A percentile compares a stretch with the other conserved stretches of the same genome.
Conservation (phyloP, 768 basidiomycete genomes). For the Paxillus ammoniavirescens region DNA sequence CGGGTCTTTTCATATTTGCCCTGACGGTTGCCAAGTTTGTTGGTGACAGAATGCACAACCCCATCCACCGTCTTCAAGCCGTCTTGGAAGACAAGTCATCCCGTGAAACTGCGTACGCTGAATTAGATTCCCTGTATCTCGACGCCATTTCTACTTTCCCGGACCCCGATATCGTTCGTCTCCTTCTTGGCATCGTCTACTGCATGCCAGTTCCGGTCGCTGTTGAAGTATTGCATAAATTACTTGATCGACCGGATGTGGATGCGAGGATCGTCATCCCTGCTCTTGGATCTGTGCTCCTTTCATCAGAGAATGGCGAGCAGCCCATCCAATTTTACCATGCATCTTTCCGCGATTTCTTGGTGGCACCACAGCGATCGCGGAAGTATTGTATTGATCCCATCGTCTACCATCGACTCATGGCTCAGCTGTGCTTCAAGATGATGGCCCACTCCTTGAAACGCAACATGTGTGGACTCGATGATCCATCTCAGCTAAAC, state of each 20-base stretch:
- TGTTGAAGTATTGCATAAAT: conserved; percentile 5
- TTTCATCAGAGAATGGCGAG: conserved; percentile 10
- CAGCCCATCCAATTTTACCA: conserved; percentile 21
- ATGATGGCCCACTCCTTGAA: conserved; percentile 11
- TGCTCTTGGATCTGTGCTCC: conserved; percentile 17
- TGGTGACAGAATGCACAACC: conserved; percentile 17
- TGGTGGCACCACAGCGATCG: conserved; percentile 17
- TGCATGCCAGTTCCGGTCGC: conserved; percentile 15
- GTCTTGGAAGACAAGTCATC: conserved; percentile 10
- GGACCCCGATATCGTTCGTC: conserved; percentile 14
- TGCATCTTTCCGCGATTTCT: conserved; percentile 21
- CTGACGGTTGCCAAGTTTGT: conserved; percentile 28
- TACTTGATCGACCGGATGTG: conserved; percentile 12
- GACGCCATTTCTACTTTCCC: conserved; percentile 15
- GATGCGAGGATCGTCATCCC: conserved; percentile 16
- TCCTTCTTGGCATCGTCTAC: conserved; percentile 16
- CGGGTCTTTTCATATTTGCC: conserved; percentile 27
- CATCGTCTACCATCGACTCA: conserved; percentile 11
- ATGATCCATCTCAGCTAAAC: conserved; percentile 14
- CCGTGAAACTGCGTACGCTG: conserved; percentile 9
- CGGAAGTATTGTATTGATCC: conserved; percentile 8
- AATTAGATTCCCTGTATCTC: conserved; percentile 14
- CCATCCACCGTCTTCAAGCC: conserved; percentile 12
- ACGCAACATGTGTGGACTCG: conserved; percentile 15
- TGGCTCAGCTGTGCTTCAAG: conserved; percentile 16